Base-by-base conservation (phyloP, 306 rosid genomes). In the Arachis stenosperma region DNA sequence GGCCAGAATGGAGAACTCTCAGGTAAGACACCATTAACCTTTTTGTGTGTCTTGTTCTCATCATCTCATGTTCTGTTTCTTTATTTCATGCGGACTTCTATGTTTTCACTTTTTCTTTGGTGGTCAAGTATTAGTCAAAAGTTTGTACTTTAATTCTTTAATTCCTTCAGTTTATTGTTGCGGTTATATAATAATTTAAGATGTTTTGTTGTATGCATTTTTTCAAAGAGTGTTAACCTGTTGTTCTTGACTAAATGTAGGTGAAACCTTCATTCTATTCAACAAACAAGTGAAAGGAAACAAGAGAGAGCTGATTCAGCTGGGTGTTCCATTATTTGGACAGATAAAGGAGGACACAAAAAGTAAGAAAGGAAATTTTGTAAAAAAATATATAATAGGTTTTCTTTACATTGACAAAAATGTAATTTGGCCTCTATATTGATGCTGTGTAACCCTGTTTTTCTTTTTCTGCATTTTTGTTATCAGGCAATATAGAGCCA, bases 271-370 rank as follows among this genome's bases (percentile, higher is more conserved):
- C 75, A 85, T 95, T 46, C 74, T 95, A 76, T 95, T 95, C 90
- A 95, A 95, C 77, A 84, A 92, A 81, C 92, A 91, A 82, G 77
- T 92, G 65, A 95, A 95, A 73, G 99, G 97, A 43, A 92, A 84
- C 84, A 90, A 83, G 85, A 85, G 98, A 84, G 99, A 95, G 88
- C 74, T 91, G 84, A 87, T 95, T 75, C 99, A 92, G 81, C 80
- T 92, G 47, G 99, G 99, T 14, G 86, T 88, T 74, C 99, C 99
- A 76, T 84, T 95, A 78, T 95, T 95, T 63, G 90, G 93, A 81
- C 90, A 85, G 74, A 84, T 92, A 55, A 82, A 85, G 74, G 98
- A 91, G 77, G 97, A 95, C 3, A 69, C 81, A 48, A 74, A 85
- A 64, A 76, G 91, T 86, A 86, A 80, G 77, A 54, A 73, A 67